phyloP scores from a whole-genome alignment of 306 rosid species.

The Sesbania bispinosa region DNA sequence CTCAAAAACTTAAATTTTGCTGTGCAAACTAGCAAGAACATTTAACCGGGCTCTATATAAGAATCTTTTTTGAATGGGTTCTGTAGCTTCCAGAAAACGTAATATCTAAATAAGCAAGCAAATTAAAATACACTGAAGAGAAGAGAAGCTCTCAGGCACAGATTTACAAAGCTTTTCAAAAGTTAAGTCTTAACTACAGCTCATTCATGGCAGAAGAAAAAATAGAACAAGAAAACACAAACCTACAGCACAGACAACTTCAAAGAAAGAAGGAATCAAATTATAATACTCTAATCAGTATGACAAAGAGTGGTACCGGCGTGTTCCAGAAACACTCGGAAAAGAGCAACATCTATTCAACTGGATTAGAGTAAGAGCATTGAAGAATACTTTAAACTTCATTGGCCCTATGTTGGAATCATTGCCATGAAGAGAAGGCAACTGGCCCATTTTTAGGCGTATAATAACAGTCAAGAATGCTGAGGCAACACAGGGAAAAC shows the following conservation, averaged over 20 bases:
- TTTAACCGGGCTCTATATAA: background rate
- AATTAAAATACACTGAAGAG: background rate
- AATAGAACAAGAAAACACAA: background rate
- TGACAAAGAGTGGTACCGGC: background rate
- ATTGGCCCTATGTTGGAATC: background rate
- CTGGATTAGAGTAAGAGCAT: background rate
- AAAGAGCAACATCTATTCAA: background rate
- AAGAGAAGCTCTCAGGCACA: background rate
- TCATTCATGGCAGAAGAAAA: background rate
- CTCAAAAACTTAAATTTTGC: background rate
- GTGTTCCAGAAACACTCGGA: background rate
- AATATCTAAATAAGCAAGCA: background rate
- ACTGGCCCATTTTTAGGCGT: background rate
- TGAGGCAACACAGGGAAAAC: background rate
- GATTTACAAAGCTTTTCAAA: background rate
- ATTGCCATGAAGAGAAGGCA: background rate
- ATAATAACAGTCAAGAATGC: background rate
- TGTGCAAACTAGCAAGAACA: background rate
- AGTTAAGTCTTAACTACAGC: background rate
- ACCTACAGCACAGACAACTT: background rate
- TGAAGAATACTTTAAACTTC: background rate
- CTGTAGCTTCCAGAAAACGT: background rate
- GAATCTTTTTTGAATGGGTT: background rate
- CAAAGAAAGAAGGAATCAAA: background rate
- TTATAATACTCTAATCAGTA: background rate